Base-by-base conservation (phyloP, 371 early-diverging fungal species). In the Rhizopus arrhizus region DNA sequence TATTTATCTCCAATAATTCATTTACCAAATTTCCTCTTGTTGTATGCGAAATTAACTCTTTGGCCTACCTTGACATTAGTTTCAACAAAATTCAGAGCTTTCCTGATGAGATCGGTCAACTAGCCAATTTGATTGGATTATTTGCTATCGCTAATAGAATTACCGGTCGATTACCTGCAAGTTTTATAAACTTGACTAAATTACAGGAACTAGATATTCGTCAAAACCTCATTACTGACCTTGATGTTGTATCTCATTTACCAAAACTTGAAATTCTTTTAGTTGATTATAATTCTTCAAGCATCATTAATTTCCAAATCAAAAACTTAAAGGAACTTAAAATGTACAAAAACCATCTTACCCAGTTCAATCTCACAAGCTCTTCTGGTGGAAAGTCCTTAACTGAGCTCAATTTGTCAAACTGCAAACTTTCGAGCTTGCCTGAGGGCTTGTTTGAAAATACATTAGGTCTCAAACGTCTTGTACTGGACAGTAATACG, bases 1-100 rank as follows among this genome's bases (percentile, higher is more conserved):
- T 95, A 8, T 84, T 82, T 64, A 73, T 94, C 28, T 88, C 91
- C 29, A 92, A 90, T 73, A 95, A 95, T 72, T 75, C 80, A 35
- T 73, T 95, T 45, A 62, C 75, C 4, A 55, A 62, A 33, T 84
- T 95, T 54, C 93, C 94, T 0, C 48, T 47, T 16, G 80, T 80
- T 1, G 66, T 91, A 31, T 48, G 49, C 22, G 55, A 78, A 15
- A 77, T 93, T n/a, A 40, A 64, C 3, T 65, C 77, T 11, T 74
- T 95, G 22, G 70, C 66, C 6, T 78, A 87, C 33, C 79, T 95
- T n/a, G 93, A 95, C 65, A 65, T 94, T 35, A 89, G 89, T 34
- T 90, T 90, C 61, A 93, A 93, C 71, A 82, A 87, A 42, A 90
- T 95, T 28, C 60, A 82, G 3, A 72, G 59, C 4, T 70, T 94